phyloP scores from a whole-genome alignment of 2,329 filamentous ascomycete genomes.

The Colletotrichum gigasporum region DNA sequence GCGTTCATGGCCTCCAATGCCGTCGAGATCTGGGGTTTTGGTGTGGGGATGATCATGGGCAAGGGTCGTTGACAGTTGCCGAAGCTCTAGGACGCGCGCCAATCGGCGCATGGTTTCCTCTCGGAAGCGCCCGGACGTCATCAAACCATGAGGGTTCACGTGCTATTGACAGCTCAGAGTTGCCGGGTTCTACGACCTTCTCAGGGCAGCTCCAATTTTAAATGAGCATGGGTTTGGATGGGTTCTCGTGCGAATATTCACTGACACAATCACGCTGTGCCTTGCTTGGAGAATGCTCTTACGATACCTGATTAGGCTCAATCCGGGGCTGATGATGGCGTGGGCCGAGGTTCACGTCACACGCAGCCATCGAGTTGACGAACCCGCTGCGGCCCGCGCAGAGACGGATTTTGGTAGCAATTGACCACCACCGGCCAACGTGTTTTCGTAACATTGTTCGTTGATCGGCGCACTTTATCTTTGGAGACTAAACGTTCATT shows the following conservation, averaged over 20 bases:
- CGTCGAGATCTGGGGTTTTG: conserved; percentile 29
- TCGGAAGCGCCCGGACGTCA: conserved; percentile 7
- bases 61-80: background rate
- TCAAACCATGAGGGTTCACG: conserved; percentile 7
- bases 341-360: background rate
- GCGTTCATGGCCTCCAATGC: conserved; percentile 7
- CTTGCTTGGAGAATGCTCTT: background rate
- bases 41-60: conserved; percentile 14
- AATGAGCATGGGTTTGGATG: background rate
- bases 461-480: too few relatives aligned
- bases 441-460: too few relatives aligned
- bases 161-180: background rate
- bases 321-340: too few relatives aligned
- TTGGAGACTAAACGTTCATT: too few relatives aligned
- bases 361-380: background rate
- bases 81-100: conserved; percentile 17
- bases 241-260: too few relatives aligned
- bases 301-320: too few relatives aligned
- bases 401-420: too few relatives aligned
- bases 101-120: background rate
- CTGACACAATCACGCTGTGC: background rate
- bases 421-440: too few relatives aligned
- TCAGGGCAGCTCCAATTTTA: background rate
- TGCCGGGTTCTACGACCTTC: background rate
- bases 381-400: background rate